phyloP scores from a whole-genome alignment of 176 grass and related monocot genomes.

The Secale cereale region DNA sequence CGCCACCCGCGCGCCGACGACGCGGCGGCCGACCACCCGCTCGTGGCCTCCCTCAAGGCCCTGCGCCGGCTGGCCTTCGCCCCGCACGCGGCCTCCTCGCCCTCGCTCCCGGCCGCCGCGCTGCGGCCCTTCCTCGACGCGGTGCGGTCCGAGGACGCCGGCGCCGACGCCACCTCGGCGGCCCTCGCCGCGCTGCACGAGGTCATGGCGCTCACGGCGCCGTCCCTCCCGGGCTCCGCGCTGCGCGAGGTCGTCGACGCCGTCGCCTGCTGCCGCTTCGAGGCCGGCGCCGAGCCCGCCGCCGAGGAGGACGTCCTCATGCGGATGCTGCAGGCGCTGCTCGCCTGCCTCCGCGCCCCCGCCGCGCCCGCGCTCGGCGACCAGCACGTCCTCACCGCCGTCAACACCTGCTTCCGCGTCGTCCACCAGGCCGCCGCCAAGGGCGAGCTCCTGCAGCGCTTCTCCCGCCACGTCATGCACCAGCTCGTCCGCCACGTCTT shows the following conservation, averaged over 20 bases:
- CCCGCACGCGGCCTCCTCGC: constrained; percentile 15
- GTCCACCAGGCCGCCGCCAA: constrained; percentile 73
- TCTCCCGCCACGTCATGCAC: constrained; percentile 77
- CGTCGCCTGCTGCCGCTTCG: constrained; percentile 75
- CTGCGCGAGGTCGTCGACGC: constrained; percentile 80
- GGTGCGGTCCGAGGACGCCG: constrained; percentile 69
- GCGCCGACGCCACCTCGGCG: constrained; percentile 71
- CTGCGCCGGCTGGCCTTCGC: constrained; percentile 79
- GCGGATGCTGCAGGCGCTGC: constrained; percentile 74
- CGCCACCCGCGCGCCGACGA: constrained; percentile 58
- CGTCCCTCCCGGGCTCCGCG: constrained; percentile 39
- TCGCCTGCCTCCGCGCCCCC: constrained; percentile 68
- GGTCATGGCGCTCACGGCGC: constrained; percentile 56
- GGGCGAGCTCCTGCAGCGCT: constrained; percentile 82
- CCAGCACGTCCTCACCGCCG: constrained; percentile 90
- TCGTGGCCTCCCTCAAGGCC: constrained; percentile 67
- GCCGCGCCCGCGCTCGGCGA: constrained; percentile 53
- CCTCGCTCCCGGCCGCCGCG: constrained; percentile 31
- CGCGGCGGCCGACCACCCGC: constrained; percentile 54
- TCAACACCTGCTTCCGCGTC: constrained; percentile 92
- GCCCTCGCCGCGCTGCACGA: constrained; percentile 66
- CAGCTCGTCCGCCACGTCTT: constrained; percentile 72
- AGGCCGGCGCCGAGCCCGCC: constrained; percentile 54
- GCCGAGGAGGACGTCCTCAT: constrained; percentile 85
- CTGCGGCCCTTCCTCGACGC: constrained; percentile 83